Evolutionary conservation across 176 grass and related monocot species (phyloP).

Genomic region (Echinochloa phyllopogon): DNA sequence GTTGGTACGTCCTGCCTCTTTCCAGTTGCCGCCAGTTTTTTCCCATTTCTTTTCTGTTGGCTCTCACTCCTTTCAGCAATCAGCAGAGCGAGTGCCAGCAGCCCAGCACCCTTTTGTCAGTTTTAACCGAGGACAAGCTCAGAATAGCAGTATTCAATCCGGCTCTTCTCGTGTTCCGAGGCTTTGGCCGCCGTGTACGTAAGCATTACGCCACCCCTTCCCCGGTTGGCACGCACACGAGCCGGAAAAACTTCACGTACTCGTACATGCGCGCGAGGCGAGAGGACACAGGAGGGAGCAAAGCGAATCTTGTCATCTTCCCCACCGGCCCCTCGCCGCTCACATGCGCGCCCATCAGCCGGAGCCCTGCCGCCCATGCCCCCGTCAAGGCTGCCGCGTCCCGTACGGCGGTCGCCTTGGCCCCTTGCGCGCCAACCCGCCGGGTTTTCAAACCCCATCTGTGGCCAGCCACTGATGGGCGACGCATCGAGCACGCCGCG

Average conservation of each 20-base stretch:
- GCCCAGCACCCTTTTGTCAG: not conserved
- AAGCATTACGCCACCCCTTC: slow-evolving; percentile 42
- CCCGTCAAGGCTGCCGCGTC: slow-evolving; percentile 35
- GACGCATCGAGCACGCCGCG: not conserved
- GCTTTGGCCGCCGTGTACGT: slow-evolving; percentile 10
- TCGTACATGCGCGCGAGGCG: not conserved
- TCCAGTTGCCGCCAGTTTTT: not conserved
- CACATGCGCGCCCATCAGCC: slow-evolving; percentile 41
- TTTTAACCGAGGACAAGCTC: not conserved
- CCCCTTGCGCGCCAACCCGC: not conserved
- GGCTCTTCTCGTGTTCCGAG: not conserved
- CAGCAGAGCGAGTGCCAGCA: not conserved
- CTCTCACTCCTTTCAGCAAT: not conserved
- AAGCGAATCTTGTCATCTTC: slow-evolving; percentile 48
- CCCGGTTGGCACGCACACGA: slow-evolving; percentile 29
- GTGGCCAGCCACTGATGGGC: not conserved
- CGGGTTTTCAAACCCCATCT: slow-evolving; percentile 21
- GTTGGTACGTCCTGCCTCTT: not conserved
- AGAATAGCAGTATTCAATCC: not conserved
- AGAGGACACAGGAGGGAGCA: not conserved
- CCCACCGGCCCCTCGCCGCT: not conserved
- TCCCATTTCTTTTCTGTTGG: not conserved
- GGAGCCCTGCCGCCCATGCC: not conserved
- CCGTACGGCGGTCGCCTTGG: slow-evolving; percentile 33
- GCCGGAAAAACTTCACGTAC: not conserved